Base-by-base conservation (phyloP, 2,329 filamentous ascomycete species). In the Periglandula ipomoeae region DNA sequence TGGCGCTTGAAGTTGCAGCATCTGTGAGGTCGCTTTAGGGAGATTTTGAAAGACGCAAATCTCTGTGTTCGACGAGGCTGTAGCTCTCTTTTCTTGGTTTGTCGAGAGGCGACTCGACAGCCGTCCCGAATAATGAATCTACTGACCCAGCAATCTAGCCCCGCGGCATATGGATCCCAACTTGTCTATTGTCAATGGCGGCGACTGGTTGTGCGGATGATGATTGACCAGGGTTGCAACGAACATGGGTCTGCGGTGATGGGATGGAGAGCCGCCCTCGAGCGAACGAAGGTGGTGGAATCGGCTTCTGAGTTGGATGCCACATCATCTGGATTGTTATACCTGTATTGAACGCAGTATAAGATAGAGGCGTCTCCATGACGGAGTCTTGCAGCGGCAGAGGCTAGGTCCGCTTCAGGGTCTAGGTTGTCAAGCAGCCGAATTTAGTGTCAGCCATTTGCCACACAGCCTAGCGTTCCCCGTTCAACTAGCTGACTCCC, bases 371-470 rank as follows among this genome's bases (percentile, higher is more conserved):
- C 26, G 35, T 22, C 30, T 22, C 46, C 51, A 51, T 55, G 52
- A 54, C 52, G 46, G 52, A 50, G 50, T 45, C 50, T 41, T 53
- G 55, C 47, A 52, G 53, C 41, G 46, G 19, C 43, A 50, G 42
- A 47, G 43, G 44, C 47, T 26, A 48, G 39, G 44, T n/a, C 23
- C 17, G 23, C n/a, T 32, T 19, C 7, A 13, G 17, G 38, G 19
- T 35, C 26, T 24, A 27, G 15, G 22, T 27, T n/a, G 30, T 11
- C 11, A 30, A 44, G 37, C 26, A 41, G 13, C 17, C 43, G 11
- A 43, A 15, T 39, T n/a, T 6, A 30, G 44, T 22, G 27, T 23
- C 38, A 22, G 30, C 19, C 30, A 26, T 34, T 24, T 46, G 39
- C 32, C 38, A 50, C 39, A 34, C 37, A 27, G 22, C 26, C 9